These are phyloP conservation scores for Pythium coloratum DNA, from an alignment of 352 stramenopile species.

Conservation along the genomic window DNA sequence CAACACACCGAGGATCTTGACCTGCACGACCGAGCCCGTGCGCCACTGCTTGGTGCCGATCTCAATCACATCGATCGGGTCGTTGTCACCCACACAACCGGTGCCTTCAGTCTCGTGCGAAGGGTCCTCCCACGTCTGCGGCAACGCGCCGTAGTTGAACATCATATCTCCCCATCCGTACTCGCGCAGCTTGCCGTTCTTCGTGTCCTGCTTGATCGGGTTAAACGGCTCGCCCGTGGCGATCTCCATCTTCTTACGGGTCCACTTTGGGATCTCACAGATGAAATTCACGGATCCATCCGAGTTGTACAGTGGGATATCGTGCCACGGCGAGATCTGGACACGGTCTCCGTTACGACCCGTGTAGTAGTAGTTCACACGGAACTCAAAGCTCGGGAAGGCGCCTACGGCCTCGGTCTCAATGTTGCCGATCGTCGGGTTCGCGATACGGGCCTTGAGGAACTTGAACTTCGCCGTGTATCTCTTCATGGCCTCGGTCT, in stretches of 20 bases:
- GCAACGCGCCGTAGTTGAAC: constrained; percentile 99
- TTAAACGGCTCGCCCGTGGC: constrained; percentile 95
- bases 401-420: constrained; percentile 73
- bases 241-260: constrained; percentile 99
- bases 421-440: constrained; percentile 77
- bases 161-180: constrained; percentile 96
- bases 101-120: constrained; percentile 82
- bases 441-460: constrained; percentile 84
- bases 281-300: constrained; percentile 87
- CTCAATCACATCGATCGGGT: constrained; percentile 99
- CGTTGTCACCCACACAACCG: constrained; percentile 93
- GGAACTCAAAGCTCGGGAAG: constrained; percentile 90
- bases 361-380: constrained; percentile 90
- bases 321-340: constrained; percentile 97
- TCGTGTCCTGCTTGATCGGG: constrained; percentile 99
- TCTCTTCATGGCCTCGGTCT: constrained; percentile 80
- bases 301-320: constrained; percentile 94
- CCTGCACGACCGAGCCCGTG: constrained; percentile 93
- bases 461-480: constrained; percentile 91
- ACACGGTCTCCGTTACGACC: constrained; percentile 63
- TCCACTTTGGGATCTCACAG: constrained; percentile 99
- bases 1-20: constrained; percentile 98
- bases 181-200: constrained; percentile 97
- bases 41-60: constrained; percentile 94
- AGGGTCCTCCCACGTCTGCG: constrained; percentile 99